Conservation (phyloP, 2,329 filamentous ascomycete species). For the Botrytis galanthina region DNA sequence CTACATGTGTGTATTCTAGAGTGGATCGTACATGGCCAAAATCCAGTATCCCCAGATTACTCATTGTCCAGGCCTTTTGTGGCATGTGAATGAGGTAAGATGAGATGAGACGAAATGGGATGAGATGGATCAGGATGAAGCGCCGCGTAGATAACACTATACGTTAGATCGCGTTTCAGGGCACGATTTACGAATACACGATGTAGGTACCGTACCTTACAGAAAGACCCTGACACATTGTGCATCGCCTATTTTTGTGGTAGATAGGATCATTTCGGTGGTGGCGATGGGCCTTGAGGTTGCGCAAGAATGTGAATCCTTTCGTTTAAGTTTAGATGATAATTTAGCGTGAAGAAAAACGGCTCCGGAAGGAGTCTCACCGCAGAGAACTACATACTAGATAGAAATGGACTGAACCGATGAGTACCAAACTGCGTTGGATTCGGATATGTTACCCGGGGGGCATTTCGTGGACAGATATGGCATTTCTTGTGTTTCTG, state of each 20-base stretch:
- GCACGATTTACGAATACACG: neutral
- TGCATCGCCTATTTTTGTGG: too few species aligned
- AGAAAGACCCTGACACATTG: neutral
- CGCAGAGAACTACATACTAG: neutral
- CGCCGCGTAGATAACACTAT: neutral
- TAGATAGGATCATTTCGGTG: neutral
- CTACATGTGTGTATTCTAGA: neutral
- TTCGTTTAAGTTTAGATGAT: constrained; percentile 7
- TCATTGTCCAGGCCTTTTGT: neutral
- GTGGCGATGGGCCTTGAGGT: constrained; percentile 4
- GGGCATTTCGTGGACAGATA: neutral
- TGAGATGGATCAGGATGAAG: neutral
- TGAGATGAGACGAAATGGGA: neutral
- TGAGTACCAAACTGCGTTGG: neutral
- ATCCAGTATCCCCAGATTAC: constrained; percentile 1
- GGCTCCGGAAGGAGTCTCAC: constrained; percentile 16
- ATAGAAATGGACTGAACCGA: neutral
- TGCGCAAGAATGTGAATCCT: constrained; percentile 3
- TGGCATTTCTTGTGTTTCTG: neutral
- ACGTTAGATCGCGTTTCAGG: neutral
- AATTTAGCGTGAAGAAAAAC: neutral
- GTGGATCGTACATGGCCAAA: neutral
- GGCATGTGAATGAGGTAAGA: neutral
- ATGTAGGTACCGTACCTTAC: neutral
- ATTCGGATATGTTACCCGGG: neutral